Base-by-base conservation (phyloP, 2,329 filamentous ascomycete species). In the Massarina eburnea region DNA sequence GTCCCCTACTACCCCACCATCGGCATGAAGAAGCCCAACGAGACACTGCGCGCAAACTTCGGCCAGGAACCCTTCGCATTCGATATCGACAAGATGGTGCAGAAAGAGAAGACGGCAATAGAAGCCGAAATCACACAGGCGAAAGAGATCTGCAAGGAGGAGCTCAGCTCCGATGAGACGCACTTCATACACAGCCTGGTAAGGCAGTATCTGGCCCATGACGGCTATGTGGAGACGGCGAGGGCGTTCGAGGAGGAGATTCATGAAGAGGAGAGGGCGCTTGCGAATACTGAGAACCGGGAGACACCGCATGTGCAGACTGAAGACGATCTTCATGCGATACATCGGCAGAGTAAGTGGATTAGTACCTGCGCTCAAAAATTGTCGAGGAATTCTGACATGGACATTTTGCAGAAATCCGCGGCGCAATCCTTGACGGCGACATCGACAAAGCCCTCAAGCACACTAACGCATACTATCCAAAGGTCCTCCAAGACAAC, bases 201-300 rank as follows among this genome's bases (percentile, higher is more conserved):
- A 15, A 79, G 91, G 30, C 91, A 96, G 70, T 97, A 95, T 57
- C 76, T 99, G 12, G 88, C 91, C 29, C 92, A 97, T 58, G 94
- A 97, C 61, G 94, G 94, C 48, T 97, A 96, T 57, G 86, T 96
- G 7, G 92, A 96, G 56, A 96, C 92, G 0, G 91, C 91, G 8
- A 83, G 85, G 52, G 90, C 89, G 0, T 97, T 99, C 75, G 84
- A 88, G 3, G 80, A 86, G 57, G 92, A 97, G 62, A 83, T 95
- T 20, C 80, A 82, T 43, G 75, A 80, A 14, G 89, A 96, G 66
- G 86, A 88, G 58, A 76, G 81, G 59, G 84, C 88, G 8, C 72
- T 96, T 45, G 81, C 80, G 51, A 76, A 82, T 34, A 80, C 83
- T 44, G 61, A 47, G 71, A 80, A 29, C 69, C 48, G 52, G 34